phyloP scores from a whole-genome alignment of 768 basidiomycete genomes.

The Agaricus subrufescens region DNA sequence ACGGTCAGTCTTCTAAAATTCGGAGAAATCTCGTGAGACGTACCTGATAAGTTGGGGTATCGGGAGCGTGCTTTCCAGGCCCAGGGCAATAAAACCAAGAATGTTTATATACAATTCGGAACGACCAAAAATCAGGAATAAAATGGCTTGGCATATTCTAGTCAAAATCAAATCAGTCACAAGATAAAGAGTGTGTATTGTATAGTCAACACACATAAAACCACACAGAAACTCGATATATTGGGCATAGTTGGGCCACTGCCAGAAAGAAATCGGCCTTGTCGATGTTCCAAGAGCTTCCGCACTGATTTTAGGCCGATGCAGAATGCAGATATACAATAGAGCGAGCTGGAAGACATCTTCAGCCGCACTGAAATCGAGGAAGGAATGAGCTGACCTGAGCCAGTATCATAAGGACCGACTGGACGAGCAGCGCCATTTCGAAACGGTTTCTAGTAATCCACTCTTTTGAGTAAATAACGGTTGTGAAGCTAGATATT shows the following conservation, averaged over 20 bases:
- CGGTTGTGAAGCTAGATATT: not conserved
- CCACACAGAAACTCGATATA: slow-evolving; percentile 82
- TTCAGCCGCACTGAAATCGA: slow-evolving; percentile 4
- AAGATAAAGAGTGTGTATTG: not conserved
- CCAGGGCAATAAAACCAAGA: slow-evolving; percentile 74
- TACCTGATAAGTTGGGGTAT: slow-evolving; percentile 81
- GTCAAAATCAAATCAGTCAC: not conserved
- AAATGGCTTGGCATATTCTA: slow-evolving; percentile 64
- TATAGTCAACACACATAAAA: slow-evolving; percentile 49
- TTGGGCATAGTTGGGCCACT: slow-evolving; percentile 74
- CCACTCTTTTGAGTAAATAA: slow-evolving; percentile 2
- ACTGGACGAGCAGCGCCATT: slow-evolving; percentile 71
- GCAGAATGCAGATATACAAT: slow-evolving; percentile 77
- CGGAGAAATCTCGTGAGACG: not conserved
- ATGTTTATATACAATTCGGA: slow-evolving; percentile 53
- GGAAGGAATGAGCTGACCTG: slow-evolving; percentile 45
- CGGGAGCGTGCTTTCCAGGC: slow-evolving; percentile 83
- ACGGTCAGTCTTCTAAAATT: not conserved
- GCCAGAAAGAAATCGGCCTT: slow-evolving; percentile 78
- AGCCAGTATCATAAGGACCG: slow-evolving; percentile 78
- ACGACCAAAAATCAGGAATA: slow-evolving; percentile 70
- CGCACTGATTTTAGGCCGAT: slow-evolving; percentile 55
- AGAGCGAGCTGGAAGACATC: slow-evolving; percentile 52
- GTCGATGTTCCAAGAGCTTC: slow-evolving; percentile 56
- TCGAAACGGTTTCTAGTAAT: slow-evolving; percentile 59